phyloP scores from a whole-genome alignment of 129 eudicot species.

The Dittrichia graveolens region DNA sequence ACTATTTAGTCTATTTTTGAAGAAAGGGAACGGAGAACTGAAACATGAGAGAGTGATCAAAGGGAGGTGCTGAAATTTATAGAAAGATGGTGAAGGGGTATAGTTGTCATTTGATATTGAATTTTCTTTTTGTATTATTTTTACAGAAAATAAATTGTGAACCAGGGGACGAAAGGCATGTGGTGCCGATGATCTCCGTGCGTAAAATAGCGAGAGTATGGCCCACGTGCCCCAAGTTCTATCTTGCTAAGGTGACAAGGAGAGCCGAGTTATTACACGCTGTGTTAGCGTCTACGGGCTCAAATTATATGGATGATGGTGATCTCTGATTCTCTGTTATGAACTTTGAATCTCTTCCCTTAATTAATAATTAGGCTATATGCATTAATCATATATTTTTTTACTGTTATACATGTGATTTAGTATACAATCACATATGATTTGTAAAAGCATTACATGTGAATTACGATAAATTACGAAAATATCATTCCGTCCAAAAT shows the following conservation, averaged over 20 bases:
- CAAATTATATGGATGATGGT: not conserved
- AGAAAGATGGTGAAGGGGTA: conserved; percentile 42
- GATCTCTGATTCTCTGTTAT: not conserved
- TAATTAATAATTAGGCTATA: no score
- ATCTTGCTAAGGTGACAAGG: conserved; percentile 23
- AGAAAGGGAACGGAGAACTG: conserved; percentile 17
- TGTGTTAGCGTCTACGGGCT: conserved; percentile 4
- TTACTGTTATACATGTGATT: no score
- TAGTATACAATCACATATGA: no score
- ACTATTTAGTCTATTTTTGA: not conserved
- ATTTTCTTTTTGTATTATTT: not conserved
- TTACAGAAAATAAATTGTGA: not conserved
- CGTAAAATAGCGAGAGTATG: conserved; percentile 32
- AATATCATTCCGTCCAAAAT: no score
- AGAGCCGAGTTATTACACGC: conserved; percentile 1
- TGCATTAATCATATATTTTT: no score
- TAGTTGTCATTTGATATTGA: conserved; percentile 34
- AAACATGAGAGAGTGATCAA: conserved; percentile 46
- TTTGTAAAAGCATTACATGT: no score
- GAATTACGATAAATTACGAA: no score
- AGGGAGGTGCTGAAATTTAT: conserved; percentile 37
- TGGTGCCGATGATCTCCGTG: conserved; percentile 47
- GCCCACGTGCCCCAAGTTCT: conserved; percentile 21
- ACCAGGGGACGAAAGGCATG: not conserved
- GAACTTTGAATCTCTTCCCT: not conserved